Evolutionary conservation across 2,329 filamentous ascomycete genomes (phyloP).

Genomic region (Fusarium guadeloupense): DNA sequence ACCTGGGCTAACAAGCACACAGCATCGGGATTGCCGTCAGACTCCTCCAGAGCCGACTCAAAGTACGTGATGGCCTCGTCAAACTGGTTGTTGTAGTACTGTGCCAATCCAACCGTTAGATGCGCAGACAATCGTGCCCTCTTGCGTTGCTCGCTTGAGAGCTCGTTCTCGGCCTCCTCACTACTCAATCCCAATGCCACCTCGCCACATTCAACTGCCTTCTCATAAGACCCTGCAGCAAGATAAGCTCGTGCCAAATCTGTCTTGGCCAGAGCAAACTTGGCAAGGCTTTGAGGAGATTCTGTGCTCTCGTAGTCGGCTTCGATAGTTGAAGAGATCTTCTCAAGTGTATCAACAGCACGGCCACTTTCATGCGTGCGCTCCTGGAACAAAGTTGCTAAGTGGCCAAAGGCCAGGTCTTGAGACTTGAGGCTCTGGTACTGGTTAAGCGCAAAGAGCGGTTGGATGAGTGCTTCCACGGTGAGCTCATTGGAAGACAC

Average conservation of each 20-base stretch:
- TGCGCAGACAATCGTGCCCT: conserved; percentile 85
- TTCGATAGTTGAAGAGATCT: conserved; percentile 76
- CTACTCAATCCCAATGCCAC: conserved; percentile 80
- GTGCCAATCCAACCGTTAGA: conserved; percentile 83
- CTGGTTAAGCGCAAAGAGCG: conserved; percentile 88
- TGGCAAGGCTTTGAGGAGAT: conserved; percentile 75
- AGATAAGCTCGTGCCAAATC: conserved; percentile 89
- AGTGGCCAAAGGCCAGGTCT: conserved; percentile 78
- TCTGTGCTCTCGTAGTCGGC: conserved; percentile 86
- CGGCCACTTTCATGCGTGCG: conserved; percentile 74
- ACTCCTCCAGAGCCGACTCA: conserved; percentile 80
- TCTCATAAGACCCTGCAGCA: conserved; percentile 69
- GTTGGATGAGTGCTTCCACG: conserved; percentile 77
- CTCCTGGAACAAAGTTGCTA: conserved; percentile 83
- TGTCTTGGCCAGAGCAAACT: conserved; percentile 83
- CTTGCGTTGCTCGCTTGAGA: conserved; percentile 70
- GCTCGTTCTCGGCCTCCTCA: conserved; percentile 73
- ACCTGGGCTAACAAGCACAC: conserved; percentile 90
- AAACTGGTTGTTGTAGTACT: conserved; percentile 74
- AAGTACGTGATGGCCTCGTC: conserved; percentile 81
- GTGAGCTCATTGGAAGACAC: conserved; percentile 57
- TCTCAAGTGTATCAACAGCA: conserved; percentile 70
- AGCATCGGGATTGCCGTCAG: conserved; percentile 79
- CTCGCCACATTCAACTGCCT: conserved; percentile 82
- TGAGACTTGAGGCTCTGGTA: conserved; percentile 75